Conservation (phyloP, 495 filamentous ascomycete species). For the Penicillium robsamsonii region DNA sequence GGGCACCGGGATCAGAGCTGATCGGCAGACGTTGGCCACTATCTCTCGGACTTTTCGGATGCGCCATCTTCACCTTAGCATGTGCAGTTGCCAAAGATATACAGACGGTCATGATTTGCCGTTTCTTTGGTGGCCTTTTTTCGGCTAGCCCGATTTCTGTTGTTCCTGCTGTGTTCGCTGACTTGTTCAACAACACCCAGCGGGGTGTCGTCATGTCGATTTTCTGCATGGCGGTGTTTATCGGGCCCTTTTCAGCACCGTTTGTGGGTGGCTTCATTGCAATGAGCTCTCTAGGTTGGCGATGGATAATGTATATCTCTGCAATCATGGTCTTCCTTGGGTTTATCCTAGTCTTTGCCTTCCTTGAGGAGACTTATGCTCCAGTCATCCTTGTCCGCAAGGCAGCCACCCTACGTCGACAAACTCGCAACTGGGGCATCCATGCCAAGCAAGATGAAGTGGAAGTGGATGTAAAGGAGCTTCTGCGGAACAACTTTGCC, state of each 20-base stretch:
- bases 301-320: constrained; percentile 47
- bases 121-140: constrained; percentile 50
- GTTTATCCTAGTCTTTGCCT: constrained; percentile 24
- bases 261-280: constrained; percentile 45
- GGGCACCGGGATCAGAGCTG: constrained; percentile 71
- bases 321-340: constrained; percentile 34
- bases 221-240: constrained; percentile 46
- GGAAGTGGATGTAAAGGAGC: constrained; percentile 36
- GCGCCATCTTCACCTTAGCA: constrained; percentile 51
- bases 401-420: constrained; percentile 37
- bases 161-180: constrained; percentile 49
- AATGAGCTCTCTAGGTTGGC: constrained; percentile 39
- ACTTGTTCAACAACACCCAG: constrained; percentile 46
- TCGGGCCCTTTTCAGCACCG: constrained; percentile 43
- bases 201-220: constrained; percentile 47
- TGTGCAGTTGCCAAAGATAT: constrained; percentile 56
- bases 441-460: constrained; percentile 49
- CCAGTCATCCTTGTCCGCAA: constrained; percentile 38
- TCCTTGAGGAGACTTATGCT: constrained; percentile 38
- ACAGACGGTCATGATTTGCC: constrained; percentile 50
- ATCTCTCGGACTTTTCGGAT: constrained; percentile 46
- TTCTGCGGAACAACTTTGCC: constrained; percentile 40
- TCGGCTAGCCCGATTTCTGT: constrained; percentile 47
- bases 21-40: constrained; percentile 57
- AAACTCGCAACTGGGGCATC: constrained; percentile 46